Conservation (phyloP, 352 stramenopile species). For the Phytopythium mirpurense region DNA sequence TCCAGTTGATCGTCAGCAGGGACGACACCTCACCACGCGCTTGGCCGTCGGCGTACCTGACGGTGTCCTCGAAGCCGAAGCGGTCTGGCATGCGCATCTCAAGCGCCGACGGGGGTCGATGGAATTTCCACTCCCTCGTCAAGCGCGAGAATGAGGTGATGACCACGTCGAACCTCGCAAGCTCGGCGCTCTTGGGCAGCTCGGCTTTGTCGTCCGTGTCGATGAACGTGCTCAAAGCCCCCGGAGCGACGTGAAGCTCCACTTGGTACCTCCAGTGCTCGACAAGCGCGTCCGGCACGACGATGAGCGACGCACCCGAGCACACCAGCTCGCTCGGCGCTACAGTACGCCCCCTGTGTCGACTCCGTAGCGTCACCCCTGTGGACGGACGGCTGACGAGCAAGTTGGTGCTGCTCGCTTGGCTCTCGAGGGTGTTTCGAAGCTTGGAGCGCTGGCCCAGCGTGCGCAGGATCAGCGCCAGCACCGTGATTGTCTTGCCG, state of each 20-base stretch:
- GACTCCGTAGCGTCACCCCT: conserved; percentile 7
- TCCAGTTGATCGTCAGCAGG: conserved; percentile 65
- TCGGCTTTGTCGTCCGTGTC: conserved; percentile 28
- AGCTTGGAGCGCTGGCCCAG: conserved; percentile 38
- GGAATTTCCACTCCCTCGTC: conserved; percentile 55
- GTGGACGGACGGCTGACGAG: neutral
- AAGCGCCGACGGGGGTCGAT: conserved; percentile 49
- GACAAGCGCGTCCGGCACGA: conserved; percentile 68
- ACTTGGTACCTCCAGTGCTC: conserved; percentile 82
- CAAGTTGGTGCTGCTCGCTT: neutral
- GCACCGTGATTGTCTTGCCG: conserved; percentile 85
- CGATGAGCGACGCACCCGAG: conserved; percentile 55
- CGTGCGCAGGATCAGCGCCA: conserved; percentile 73
- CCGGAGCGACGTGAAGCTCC: conserved; percentile 33
- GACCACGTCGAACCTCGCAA: conserved; percentile 65
- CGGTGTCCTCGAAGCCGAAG: conserved; percentile 54
- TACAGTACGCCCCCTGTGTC: conserved; percentile 47
- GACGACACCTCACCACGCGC: conserved; percentile 46
- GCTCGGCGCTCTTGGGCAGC: conserved; percentile 32
- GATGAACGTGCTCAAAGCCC: conserved; percentile 37
- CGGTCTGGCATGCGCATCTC: conserved; percentile 60
- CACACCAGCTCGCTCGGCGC: conserved; percentile 23
- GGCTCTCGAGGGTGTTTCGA: neutral
- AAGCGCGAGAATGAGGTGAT: conserved; percentile 70
- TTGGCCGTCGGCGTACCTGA: conserved; percentile 54